These are phyloP conservation scores for Cochliopodium minus DNA, from an alignment of 208 protist genomes.

Conservation along the genomic window DNA sequence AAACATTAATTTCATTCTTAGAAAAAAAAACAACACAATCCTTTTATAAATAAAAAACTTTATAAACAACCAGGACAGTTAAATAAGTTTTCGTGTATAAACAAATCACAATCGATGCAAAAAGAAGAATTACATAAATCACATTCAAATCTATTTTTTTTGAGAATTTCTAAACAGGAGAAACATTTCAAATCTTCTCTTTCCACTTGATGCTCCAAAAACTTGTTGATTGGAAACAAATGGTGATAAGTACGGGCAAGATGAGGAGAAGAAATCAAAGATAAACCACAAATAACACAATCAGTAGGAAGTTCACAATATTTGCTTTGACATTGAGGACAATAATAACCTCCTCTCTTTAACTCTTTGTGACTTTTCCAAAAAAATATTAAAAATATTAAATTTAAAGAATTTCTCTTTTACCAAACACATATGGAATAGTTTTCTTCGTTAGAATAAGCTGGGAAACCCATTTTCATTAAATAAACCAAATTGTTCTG, in stretches of 20 bases:
- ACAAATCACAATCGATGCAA: conserved; percentile 49
- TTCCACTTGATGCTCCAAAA: conserved; percentile 12
- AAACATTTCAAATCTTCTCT: not conserved
- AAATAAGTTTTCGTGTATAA: conserved; percentile 46
- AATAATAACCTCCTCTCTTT: conserved; percentile 30
- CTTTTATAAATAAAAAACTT: no score
- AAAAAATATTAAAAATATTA: conserved; percentile 7
- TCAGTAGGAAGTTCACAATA: conserved; percentile 43
- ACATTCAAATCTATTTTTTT: conserved; percentile 17
- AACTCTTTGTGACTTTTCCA: conserved; percentile 20
- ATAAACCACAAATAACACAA: conserved; percentile 42
- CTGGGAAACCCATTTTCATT: conserved; percentile 37
- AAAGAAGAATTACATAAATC: conserved; percentile 32
- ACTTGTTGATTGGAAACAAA: conserved; percentile 42
- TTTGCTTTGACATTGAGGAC: conserved; percentile 38
- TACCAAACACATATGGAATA: conserved; percentile 25
- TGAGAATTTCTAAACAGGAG: conserved; percentile 7
- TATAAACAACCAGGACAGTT: conserved; percentile 46
- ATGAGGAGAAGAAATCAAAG: conserved; percentile 50
- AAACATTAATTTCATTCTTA: no score
- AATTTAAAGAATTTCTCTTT: not conserved
- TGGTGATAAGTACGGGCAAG: conserved; percentile 59
- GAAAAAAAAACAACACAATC: no score
- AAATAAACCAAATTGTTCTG: conserved; percentile 4
- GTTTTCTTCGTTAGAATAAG: conserved; percentile 4